Conservation (phyloP, 2,329 filamentous ascomycete species). For the Drechslera avenae region DNA sequence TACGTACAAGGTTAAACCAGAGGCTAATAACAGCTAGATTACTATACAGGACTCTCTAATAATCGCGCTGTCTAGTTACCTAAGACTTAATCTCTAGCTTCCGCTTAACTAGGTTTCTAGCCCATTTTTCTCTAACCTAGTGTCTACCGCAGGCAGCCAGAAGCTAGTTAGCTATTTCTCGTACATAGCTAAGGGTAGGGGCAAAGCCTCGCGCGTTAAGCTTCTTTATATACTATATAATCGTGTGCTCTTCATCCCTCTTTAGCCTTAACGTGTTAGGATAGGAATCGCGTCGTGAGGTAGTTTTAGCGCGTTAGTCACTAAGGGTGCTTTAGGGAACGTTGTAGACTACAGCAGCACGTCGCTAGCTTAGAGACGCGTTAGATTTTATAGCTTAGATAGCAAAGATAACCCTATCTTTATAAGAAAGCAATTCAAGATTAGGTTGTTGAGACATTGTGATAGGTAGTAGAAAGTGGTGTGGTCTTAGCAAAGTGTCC, state of each 20-base stretch:
- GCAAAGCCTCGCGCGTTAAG: conserved; percentile 14
- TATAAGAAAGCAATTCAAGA: conserved; percentile 3
- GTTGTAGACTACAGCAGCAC: neutral
- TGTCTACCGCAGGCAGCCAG: conserved; percentile 10
- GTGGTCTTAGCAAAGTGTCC: conserved; percentile 2
- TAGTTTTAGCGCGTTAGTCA: neutral
- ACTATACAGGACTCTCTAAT: conserved; percentile 14
- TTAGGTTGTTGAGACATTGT: conserved; percentile 5
- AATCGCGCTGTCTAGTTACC: conserved; percentile 6
- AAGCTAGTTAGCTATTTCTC: conserved; percentile 16
- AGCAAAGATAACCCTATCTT: conserved; percentile 4
- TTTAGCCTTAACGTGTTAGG: conserved; percentile 1
- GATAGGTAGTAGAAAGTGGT: neutral
- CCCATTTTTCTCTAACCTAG: conserved; percentile 15
- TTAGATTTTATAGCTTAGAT: neutral
- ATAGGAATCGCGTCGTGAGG: conserved; percentile 9
- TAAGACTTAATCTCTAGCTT: conserved; percentile 12
- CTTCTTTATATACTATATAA: conserved; percentile 14
- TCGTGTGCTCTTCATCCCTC: neutral
- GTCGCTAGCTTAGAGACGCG: neutral
- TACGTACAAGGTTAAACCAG: conserved; percentile 20
- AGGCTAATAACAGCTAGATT: conserved; percentile 12
- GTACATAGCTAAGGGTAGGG: neutral
- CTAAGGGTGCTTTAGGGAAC: neutral
- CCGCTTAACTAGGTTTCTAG: conserved; percentile 9